A percentile compares a stretch with the other conserved stretches of the same genome.
Conservation (phyloP, 495 filamentous ascomycete genomes). For the Filosporella fistucella region DNA sequence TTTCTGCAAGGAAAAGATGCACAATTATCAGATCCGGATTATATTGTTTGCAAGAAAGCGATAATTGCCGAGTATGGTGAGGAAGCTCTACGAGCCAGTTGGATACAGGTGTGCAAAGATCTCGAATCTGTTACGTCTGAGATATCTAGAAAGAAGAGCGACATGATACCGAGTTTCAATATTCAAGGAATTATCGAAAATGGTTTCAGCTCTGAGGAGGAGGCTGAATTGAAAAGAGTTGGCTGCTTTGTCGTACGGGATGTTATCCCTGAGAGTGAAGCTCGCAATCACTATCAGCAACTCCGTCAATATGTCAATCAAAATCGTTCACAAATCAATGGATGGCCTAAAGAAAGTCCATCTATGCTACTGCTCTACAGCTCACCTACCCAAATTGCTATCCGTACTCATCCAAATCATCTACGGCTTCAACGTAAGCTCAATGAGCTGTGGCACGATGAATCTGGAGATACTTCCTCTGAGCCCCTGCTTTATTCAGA, state of each 20-base stretch:
- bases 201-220: neutral
- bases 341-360: conserved; percentile 18
- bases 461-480: neutral
- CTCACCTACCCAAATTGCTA: conserved; percentile 17
- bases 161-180: conserved; percentile 6
- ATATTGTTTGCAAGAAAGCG: conserved; percentile 1
- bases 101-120: conserved; percentile 10
- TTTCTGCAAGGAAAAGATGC: neutral
- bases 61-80: conserved; percentile 20
- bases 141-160: conserved; percentile 2
- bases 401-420: conserved; percentile 21
- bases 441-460: conserved; percentile 14
- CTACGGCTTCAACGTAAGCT: conserved; percentile 14
- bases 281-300: conserved; percentile 1
- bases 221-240: conserved; percentile 2
- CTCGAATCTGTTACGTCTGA: conserved; percentile 6
- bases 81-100: conserved; percentile 7
- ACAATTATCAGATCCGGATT: neutral
- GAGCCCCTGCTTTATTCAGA: conserved; percentile 21
- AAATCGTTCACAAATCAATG: conserved; percentile 11
- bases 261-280: conserved; percentile 12
- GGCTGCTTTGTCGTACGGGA: conserved; percentile 16
- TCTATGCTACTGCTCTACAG: conserved; percentile 19
- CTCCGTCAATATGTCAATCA: conserved; percentile 4
- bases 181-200: neutral